Evolutionary conservation across 768 basidiomycete genomes (phyloP), one percentile per base, ranked within the genome.

Genomic region (Neoboletus magnificus): DNA sequence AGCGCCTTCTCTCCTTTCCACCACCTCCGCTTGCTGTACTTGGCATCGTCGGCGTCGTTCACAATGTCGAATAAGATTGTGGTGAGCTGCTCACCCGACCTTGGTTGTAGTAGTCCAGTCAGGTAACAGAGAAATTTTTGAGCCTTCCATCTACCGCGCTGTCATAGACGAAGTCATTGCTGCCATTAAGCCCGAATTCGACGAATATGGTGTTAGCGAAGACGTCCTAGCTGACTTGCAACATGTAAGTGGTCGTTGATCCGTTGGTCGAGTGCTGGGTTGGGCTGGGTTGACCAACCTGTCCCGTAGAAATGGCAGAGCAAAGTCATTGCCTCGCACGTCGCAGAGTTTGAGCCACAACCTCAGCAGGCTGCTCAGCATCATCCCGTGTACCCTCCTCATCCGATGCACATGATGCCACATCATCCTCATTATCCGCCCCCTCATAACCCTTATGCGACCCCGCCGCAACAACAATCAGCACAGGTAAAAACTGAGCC

Each of bases 61-160:
- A 63, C 69, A 67, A 96, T 95, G 93, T 94, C 93, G 58, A 96
- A 96, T 87, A 95, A 95, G 81, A 92, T 93, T 80, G 93, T 96
- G 86, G 93, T 94, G 83, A 91, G 90, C 87, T 84, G 77, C 81
- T 83, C 84, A 81, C 82, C 73, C 77, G 74, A 79, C 74, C 75
- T 74, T 74, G 73, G 76, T 71, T 71, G 75, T 80, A 77, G 80
- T 82, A 82, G 80, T 77, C 70, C 70, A 74, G 71, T 60, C 68
- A 64, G 74, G 77, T 78, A 76, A 80, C 84, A 66, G 76, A 72
- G 74, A 71, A 66, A 73, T 75, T 68, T 73, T 81, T 83, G 85
- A 95, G 93, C 93, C 93, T 70, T 67, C 74, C 63, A 89, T 92
- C 65, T 99, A 99, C 75, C 91, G 96, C 61, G 72, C 84, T 56